Evolutionary conservation across 1,139 yeast species (phyloP), one percentile per base, ranked within the genome.

Genomic region (Protomyces macrosporus): DNA sequence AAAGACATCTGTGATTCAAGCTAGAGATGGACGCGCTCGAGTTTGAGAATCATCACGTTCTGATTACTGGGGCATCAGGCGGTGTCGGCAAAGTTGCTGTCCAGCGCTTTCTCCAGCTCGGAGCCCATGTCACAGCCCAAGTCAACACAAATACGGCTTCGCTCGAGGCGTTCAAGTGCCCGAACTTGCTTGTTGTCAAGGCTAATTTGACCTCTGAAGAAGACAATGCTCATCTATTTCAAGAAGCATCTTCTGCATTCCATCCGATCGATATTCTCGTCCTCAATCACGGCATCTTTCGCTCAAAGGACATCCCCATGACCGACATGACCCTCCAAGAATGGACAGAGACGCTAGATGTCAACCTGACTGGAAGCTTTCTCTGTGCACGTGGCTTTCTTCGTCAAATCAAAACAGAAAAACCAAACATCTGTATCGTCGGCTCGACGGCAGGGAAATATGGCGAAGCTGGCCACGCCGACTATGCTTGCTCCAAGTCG

Each of bases 391-490:
- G 62, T 16, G 32, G 56, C 16, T 58, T 58, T 30, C 56, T 58
- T 10, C 45, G 53, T 6, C 62, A 58, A n/a, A 40, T 58, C 52
- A 4, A 23, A n/a, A 16, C 37, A 3, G 56, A 40, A 7, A 33
- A 52, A 7, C 62, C 62, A n/a, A 51, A 51, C 36, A 58, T 58
- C 6, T 58, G 62, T 23, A 58, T 58, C 33, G 30, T 58, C 4
- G 62, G 62, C 35, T 40, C 53, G 12, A 58, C 62, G 16, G 62
- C 62, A n/a, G 62, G 62, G 10, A 58, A 58, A 30, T 58, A 52
- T 35, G 62, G 62, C 16, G 62, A 58, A 34, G 62, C 62, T 4
- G 23, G n/a, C 34, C 62, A 58, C 40, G 53, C 62, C 6, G 56
- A 58, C 14, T 58, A 58, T 34, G 62, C 62, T 12, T 10, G 52